Base-by-base conservation (phyloP, 2,329 filamentous ascomycete genomes). In the Neofusicoccum laricinum region DNA sequence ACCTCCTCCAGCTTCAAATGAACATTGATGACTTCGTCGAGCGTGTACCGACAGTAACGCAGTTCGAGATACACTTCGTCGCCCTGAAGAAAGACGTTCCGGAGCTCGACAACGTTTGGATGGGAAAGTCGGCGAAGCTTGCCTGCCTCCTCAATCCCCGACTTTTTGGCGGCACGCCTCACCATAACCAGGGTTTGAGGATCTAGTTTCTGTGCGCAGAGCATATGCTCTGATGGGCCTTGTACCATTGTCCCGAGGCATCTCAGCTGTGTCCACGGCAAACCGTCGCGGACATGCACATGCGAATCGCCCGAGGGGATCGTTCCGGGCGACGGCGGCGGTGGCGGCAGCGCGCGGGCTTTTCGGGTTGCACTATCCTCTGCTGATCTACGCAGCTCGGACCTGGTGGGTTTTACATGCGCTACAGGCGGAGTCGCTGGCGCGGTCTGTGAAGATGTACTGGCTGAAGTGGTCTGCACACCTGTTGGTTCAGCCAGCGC, bases 41-140 rank as follows among this genome's bases (percentile, higher is more conserved):
- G 50, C 25, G 66, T 64, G 43, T 63, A 68, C 65, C 59, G 2
- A 45, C n/a, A 32, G 66, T 14, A 12, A 68, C 69, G 19, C 66
- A 69, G 51, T 69, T 71, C n/a, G 66, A 69, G 25, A 55, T 66
- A 15, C 50, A 43, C 38, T 63, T 61, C 19, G 14, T 43, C 10
- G 58, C 65, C 61, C 69, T 67, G 30, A 36, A 46, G 19, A 63
- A 58, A 19, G 66, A 66, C 4, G 66, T 68, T 3, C 64, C 62
- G 49, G n/a, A 51, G 30, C 49, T 51, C 49, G 15, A 51, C 30
- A 8, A 51, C 30, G n/a, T 51, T 51, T 21, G 49, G 49, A 32
- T 51, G 49, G 49, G 30, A 51, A 19, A 51, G 49, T 36, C 49
- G 49, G 49, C 49, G 32, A 30, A 51, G 49, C 49, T 32, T 19